A percentile compares a stretch with the other conserved stretches of the same genome.
Conservation (phyloP, 2,329 filamentous ascomycete species). For the Trichoderma harzianum region DNA sequence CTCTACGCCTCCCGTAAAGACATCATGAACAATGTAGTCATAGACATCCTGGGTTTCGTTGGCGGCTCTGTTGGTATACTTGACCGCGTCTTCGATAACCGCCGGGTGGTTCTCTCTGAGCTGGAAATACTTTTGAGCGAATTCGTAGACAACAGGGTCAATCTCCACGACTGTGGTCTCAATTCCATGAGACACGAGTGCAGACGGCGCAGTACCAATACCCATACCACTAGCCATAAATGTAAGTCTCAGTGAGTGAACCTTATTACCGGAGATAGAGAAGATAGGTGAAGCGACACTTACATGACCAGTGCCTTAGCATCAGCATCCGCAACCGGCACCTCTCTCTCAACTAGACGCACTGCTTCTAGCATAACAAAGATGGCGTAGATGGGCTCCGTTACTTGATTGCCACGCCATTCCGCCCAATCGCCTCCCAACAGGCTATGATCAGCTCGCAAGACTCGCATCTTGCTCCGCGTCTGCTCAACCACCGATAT, state of each 20-base stretch:
- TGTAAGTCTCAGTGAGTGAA: neutral
- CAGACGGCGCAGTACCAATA: conserved; percentile 85
- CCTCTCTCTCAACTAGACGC: conserved; percentile 65
- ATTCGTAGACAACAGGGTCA: conserved; percentile 82
- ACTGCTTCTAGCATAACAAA: conserved; percentile 95
- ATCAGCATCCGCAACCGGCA: conserved; percentile 55
- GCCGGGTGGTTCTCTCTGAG: conserved; percentile 73
- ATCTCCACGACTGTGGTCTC: conserved; percentile 94
- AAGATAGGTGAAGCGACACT: conserved; percentile 32
- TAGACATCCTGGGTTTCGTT: conserved; percentile 51
- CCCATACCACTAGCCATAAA: conserved; percentile 68
- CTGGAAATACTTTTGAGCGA: conserved; percentile 78
- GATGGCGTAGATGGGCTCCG: conserved; percentile 91
- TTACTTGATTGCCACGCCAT: conserved; percentile 51
- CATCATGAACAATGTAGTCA: conserved; percentile 95
- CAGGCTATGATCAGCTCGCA: conserved; percentile 92
- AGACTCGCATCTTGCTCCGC: conserved; percentile 67
- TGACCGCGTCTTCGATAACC: conserved; percentile 78
- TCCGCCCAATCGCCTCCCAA: conserved; percentile 87
- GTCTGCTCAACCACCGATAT: conserved; percentile 81
- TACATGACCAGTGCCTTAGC: conserved; percentile 84
- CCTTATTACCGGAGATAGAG: neutral
- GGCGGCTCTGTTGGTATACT: conserved; percentile 55
- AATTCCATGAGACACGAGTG: conserved; percentile 82
- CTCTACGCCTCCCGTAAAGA: conserved; percentile 95